Evolutionary conservation across 1,139 yeast species (phyloP), one percentile per base, ranked within the genome.

Genomic region (Yamadazyma spencermartinsiae): DNA sequence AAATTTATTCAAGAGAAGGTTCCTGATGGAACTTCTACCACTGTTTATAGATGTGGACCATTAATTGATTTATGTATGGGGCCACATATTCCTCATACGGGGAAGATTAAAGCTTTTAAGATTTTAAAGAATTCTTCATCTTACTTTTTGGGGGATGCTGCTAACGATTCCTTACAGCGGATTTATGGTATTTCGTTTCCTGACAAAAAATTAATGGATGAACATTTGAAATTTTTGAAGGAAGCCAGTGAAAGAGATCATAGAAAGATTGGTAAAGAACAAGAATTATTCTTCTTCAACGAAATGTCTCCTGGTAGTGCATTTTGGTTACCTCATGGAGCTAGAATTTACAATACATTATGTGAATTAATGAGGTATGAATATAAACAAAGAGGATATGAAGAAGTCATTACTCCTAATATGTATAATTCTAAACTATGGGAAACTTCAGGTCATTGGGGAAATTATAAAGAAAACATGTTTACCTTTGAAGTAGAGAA

Each of bases 381-480:
- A 70, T 90, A 90, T 70, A 80, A 84, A 61, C 80, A 76, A 65
- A 84, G 97, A 68, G 98, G 97, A 31, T 92, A 84, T 62, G 96
- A 92, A 51, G 98, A 92, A 73, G 98, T 92, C 49, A 90, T 92
- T 60, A 89, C 98, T 49, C 98, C 98, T 53, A 90, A 92, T 69
- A 89, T 92, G 96, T 92, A 79, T 77, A 89, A 89, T 69, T 69
- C 96, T 49, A 88, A 88, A 63, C 78, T 92, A 55, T 92, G 98
- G 98, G 95, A 89, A 71, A 85, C 92, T 41, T 89, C 97, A 16
- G 98, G 98, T 51, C 98, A 92, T 65, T 92, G 98, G 98, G 95
- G 79, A 35, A 90, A 92, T 68, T 92, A 92, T 68, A 85, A 88
- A 62, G 97, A 92, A 60, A 88, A 92, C 62, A 92, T 92, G 98